Percentiles rank a stretch among this genome's conserved stretches.
phyloP scores from a whole-genome alignment of 148 eudicot genomes.

The Fagopyrum tataricum region DNA sequence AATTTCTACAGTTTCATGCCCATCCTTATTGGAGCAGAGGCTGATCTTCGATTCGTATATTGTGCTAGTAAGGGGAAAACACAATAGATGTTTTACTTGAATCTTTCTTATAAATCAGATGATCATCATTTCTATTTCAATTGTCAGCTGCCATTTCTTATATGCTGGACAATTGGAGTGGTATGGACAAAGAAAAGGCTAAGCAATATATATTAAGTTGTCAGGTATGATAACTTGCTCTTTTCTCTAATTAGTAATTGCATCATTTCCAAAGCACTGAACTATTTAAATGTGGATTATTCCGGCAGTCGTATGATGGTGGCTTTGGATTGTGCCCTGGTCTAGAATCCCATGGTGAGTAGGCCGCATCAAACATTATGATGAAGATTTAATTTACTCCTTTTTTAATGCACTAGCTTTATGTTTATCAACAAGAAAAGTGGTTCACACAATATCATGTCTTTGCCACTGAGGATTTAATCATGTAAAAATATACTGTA shows the following conservation, averaged over 20 bases:
- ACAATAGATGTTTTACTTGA: too few relatives aligned
- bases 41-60: constrained; percentile 32
- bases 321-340: constrained; percentile 95
- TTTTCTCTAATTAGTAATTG: neutral
- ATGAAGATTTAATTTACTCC: neutral
- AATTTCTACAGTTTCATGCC: constrained; percentile 66
- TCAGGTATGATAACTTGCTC: too few relatives aligned
- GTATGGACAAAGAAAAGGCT: too few relatives aligned
- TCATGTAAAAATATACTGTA: neutral
- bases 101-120: too few relatives aligned
- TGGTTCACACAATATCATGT: neutral
- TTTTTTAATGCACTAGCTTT: neutral
- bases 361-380: neutral
- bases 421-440: neutral
- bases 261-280: constrained; percentile 6
- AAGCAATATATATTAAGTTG: too few relatives aligned
- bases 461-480: neutral
- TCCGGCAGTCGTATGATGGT: constrained; percentile 92
- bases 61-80: too few relatives aligned
- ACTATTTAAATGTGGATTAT: constrained; percentile 1
- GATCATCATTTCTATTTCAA: too few relatives aligned
- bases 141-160: too few relatives aligned
- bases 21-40: constrained; percentile 78
- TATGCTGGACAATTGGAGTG: too few relatives aligned
- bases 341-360: constrained; percentile 96